Percentiles rank a stretch among this genome's conserved stretches.
Evolutionary conservation across 495 filamentous ascomycete species (phyloP).

Genomic region (Aspergillus kassunensis): DNA sequence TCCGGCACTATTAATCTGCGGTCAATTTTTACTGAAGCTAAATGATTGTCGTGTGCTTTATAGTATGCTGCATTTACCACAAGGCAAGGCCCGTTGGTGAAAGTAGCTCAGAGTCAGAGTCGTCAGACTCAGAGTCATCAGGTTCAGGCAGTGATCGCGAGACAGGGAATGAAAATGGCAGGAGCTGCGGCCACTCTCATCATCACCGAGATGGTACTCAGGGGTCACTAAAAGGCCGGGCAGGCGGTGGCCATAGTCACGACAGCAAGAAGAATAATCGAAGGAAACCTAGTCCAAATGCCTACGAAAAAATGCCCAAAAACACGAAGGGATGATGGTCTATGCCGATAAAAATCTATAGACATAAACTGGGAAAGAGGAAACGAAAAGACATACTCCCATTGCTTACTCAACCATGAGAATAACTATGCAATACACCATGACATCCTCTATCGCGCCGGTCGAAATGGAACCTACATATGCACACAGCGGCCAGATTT

Average conservation of each 20-base stretch:
- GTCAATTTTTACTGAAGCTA: too few species aligned
- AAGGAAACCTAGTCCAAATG: conserved; percentile 78
- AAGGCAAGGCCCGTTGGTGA: conserved; percentile 77
- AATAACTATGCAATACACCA: neutral
- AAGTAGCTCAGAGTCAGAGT: conserved; percentile 72
- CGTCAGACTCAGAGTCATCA: conserved; percentile 57
- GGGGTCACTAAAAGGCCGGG: conserved; percentile 24
- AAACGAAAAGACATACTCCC: neutral
- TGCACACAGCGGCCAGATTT: neutral
- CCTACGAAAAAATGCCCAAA: conserved; percentile 90
- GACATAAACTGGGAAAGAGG: neutral
- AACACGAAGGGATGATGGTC: conserved; percentile 17
- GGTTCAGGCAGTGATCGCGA: conserved; percentile 58
- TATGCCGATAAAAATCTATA: neutral
- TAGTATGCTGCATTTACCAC: conserved; percentile 99
- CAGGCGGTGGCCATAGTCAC: conserved; percentile 22
- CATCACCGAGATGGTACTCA: conserved; percentile 24
- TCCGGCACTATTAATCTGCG: too few species aligned
- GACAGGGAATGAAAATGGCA: conserved; percentile 25
- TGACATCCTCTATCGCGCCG: neutral
- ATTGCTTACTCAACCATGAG: neutral
- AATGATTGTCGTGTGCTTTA: neutral
- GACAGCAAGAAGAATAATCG: conserved; percentile 39
- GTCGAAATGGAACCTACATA: neutral
- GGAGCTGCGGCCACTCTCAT: conserved; percentile 5